Percentiles rank a stretch among this genome's conserved stretches.
Evolutionary conservation across 257 asterid genomes (phyloP).

Genomic region (Solanum chilense): DNA sequence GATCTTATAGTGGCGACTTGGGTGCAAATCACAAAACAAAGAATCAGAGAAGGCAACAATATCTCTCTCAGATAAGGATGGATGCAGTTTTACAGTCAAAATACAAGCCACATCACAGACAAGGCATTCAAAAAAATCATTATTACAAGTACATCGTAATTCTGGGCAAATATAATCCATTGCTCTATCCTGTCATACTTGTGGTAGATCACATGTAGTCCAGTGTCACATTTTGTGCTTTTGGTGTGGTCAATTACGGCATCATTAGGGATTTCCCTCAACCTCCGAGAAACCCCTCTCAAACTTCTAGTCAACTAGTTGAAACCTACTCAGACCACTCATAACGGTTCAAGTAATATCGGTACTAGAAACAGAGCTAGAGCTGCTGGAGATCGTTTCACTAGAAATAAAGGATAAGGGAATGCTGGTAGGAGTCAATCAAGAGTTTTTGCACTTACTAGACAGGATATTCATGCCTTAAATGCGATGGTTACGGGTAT

Average conservation of each 20-base stretch:
- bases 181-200: not conserved
- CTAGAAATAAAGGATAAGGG: not conserved
- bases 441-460: not conserved
- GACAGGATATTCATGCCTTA: not conserved
- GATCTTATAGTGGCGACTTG: not conserved
- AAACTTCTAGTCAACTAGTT: too few relatives aligned
- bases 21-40: not conserved
- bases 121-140: not conserved
- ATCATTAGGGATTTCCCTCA: not conserved
- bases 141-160: not conserved
- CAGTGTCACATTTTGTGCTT: not conserved
- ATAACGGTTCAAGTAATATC: not conserved
- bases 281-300: not conserved
- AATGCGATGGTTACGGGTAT: too few relatives aligned
- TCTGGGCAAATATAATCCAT: not conserved
- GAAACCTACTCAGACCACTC: not conserved
- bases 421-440: not conserved
- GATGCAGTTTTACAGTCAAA: too few relatives aligned
- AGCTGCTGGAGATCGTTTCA: not conserved
- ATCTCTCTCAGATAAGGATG: not conserved
- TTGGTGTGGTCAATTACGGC: not conserved
- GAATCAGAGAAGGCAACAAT: too few relatives aligned
- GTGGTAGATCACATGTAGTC: not conserved
- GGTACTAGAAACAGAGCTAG: too few relatives aligned
- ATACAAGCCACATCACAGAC: not conserved